Evolutionary conservation across 2,329 filamentous ascomycete genomes (phyloP).

Genomic region (Penicillium sp.): DNA sequence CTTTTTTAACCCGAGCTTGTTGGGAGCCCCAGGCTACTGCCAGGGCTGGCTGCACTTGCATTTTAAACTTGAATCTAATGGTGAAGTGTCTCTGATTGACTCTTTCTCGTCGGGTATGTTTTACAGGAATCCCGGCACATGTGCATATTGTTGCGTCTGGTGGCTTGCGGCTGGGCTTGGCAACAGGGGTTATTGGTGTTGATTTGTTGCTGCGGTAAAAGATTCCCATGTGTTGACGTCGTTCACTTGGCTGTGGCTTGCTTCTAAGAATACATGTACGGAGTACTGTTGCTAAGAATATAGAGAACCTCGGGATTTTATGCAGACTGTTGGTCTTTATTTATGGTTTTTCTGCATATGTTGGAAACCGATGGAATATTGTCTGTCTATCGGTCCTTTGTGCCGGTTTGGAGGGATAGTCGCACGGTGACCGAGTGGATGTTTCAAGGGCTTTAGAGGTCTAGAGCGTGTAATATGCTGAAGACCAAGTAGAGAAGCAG

Average conservation of each 20-base stretch:
- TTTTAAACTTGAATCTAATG: background rate
- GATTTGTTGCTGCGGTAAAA: conserved; percentile 2
- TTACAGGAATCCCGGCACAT: background rate
- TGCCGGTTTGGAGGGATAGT: too few species aligned
- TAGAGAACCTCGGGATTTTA: background rate
- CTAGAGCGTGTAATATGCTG: too few species aligned
- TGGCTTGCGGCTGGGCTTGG: conserved; percentile 9
- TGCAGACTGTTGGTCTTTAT: background rate
- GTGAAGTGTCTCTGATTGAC: background rate
- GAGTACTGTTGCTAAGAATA: background rate
- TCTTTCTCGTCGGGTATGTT: background rate
- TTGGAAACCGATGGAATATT: too few species aligned
- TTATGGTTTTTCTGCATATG: background rate
- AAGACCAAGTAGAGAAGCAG: too few species aligned
- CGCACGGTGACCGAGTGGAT: too few species aligned
- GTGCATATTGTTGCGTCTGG: background rate
- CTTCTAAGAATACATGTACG: conserved; percentile 4
- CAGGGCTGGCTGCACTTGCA: background rate
- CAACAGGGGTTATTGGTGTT: background rate
- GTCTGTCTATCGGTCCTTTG: too few species aligned
- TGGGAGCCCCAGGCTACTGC: background rate
- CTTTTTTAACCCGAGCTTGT: background rate
- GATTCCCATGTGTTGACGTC: background rate
- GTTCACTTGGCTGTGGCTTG: background rate
- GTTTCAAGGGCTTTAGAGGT: too few species aligned